Evolutionary conservation across 2,329 filamentous ascomycete genomes (phyloP), one percentile per base, ranked within the genome.

Genomic region (Cladosporium sp.): DNA sequence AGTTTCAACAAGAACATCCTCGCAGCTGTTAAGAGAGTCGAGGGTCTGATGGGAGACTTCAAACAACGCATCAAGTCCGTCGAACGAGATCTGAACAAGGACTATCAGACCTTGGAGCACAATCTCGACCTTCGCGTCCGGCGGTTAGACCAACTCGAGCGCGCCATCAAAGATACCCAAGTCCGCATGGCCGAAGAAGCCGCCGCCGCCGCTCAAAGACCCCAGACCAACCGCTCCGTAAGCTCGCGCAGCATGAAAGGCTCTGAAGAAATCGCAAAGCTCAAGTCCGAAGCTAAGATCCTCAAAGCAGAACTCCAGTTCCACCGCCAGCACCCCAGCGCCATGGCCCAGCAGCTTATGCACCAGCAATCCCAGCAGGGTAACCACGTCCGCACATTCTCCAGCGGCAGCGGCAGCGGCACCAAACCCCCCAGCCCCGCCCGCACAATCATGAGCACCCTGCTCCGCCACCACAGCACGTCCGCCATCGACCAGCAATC

Each of bases 1-100:
- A 92, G 91, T 1, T 98, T 98, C 80, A 92, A 90, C 74, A 92
- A 93, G 78, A 98, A 97, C 76, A 85, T 99, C 30, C 80, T 97
- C 52, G 87, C 89, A 1, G 94, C 94, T 0, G 86, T 97, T 68
- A 96, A 94, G 82, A 92, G 89, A 2, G 89, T 98, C 65, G 95
- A 98, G 81, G 83, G 84, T 21, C 87, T 96, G 69, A 84, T 98
- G 41, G 85, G 86, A 21, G 87, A 87, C 10, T 96, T 97, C 82
- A 90, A 92, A 73, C 83, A 85, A 47, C 90, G 92, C 67, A 92
- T 97, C 75, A 91, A 92, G 73, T 83, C 85, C 7, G 89, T 97
- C n/a, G 95, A 99, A 78, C 89, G 91, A 59, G 92, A 96, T 67
- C 81, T 98, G n/a, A 90, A 89, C 81, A 92, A 92, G 69, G 93